Evolutionary conservation across 805 yeast genomes (phyloP).

Genomic region (Barnettozyma siamensis): DNA sequence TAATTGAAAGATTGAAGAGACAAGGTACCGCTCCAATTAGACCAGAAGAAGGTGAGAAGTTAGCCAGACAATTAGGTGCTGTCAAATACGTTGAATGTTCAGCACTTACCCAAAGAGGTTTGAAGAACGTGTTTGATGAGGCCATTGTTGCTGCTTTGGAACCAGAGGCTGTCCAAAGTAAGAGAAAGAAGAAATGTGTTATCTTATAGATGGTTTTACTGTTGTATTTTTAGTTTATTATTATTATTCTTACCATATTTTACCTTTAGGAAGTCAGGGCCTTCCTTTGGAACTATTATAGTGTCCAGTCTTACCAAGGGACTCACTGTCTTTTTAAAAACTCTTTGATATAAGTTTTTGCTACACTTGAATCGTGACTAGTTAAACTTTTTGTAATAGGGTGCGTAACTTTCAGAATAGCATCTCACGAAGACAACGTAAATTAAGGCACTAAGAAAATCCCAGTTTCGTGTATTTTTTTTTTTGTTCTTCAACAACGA

Average conservation of each 20-base stretch:
- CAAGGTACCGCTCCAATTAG: constrained; percentile 85
- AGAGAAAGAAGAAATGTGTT: constrained; percentile 73
- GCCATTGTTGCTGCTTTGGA: constrained; percentile 98
- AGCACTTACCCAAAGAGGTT: constrained; percentile 93
- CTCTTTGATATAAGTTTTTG: no score
- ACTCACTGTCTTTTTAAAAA: no score
- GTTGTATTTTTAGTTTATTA: not conserved
- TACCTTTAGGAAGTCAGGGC: no score
- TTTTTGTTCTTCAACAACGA: constrained; percentile 1
- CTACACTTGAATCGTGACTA: no score
- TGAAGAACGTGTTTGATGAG: constrained; percentile 97
- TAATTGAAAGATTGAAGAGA: constrained; percentile 82
- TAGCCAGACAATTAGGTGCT: constrained; percentile 91
- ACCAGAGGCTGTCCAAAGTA: constrained; percentile 83
- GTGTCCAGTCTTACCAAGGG: no score
- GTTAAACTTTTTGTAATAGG: no score
- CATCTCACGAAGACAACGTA: not conserved
- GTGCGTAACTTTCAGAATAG: not conserved
- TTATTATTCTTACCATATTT: not conserved
- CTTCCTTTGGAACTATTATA: no score
- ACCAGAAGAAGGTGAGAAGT: constrained; percentile 81
- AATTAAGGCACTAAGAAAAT: constrained; percentile 9
- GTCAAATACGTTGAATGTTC: constrained; percentile 97
- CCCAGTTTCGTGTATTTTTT: constrained; percentile 2
- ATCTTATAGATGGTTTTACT: constrained; percentile 39